Conservation (phyloP, 2,329 filamentous ascomycete genomes). For the Colletotrichum destructivum region DNA sequence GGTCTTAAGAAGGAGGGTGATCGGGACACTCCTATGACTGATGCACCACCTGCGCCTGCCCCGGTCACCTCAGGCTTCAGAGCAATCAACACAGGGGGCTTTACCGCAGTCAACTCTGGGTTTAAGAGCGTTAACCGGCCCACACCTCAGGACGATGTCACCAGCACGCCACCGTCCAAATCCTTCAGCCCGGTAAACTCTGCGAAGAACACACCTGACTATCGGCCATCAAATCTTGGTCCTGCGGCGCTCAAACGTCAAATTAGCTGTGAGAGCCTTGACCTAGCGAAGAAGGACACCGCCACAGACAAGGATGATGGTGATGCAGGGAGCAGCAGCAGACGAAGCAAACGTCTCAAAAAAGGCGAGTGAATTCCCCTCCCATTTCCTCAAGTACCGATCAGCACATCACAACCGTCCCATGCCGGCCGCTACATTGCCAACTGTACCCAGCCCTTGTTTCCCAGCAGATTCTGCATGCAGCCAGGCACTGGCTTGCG, state of each 20-base stretch:
- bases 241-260: conserved; percentile 82
- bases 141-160: conserved; percentile 58
- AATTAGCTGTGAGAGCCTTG: conserved; percentile 72
- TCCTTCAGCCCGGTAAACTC: conserved; percentile 74
- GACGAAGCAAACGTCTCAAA: conserved; percentile 93
- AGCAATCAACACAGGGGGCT: conserved; percentile 72
- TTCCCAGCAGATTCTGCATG: conserved; percentile 24
- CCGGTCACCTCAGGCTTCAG: conserved; percentile 71
- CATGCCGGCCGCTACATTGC: conserved; percentile 26
- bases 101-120: conserved; percentile 81
- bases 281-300: conserved; percentile 64
- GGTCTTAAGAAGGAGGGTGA: conserved; percentile 62
- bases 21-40: conserved; percentile 64
- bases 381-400: conserved; percentile 3
- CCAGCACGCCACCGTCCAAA: conserved; percentile 73
- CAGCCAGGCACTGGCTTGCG: conserved; percentile 15
- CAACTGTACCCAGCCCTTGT: conserved; percentile 11
- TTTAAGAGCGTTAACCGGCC: conserved; percentile 78
- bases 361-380: conserved; percentile 65
- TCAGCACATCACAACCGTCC: conserved; percentile 24
- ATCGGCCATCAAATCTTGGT: conserved; percentile 68
- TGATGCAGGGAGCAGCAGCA: conserved; percentile 73
- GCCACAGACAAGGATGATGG: conserved; percentile 69
- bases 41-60: conserved; percentile 58
- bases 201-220: conserved; percentile 76